Evolutionary conservation across 345 rosid genomes (phyloP).

Genomic region (Eucalyptus pauciflora): DNA sequence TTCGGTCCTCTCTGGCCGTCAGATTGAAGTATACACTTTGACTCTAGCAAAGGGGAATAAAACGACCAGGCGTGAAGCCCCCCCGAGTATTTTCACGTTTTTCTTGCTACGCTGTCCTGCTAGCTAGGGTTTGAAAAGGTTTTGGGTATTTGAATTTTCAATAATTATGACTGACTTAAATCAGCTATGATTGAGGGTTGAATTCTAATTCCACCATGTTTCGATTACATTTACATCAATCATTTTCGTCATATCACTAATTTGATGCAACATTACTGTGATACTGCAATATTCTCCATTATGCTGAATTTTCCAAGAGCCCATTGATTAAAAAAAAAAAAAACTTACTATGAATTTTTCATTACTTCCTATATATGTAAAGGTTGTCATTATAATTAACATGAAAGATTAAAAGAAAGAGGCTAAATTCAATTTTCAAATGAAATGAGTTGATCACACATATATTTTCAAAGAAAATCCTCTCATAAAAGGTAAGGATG

Average conservation of each 20-base stretch:
- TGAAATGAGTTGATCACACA: background rate
- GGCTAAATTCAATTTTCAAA: background rate
- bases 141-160: background rate
- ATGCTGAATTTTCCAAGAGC: background rate
- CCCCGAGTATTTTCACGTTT: background rate
- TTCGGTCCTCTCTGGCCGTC: background rate
- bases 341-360: background rate
- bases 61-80: background rate
- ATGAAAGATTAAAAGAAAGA: background rate
- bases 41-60: background rate
- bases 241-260: background rate
- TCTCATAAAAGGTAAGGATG: background rate
- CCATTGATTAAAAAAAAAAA: no score
- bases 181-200: no score
- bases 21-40: background rate
- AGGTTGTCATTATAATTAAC: background rate
- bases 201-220: background rate
- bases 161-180: background rate
- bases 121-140: background rate
- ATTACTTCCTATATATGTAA: background rate
- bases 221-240: background rate
- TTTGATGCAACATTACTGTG: background rate
- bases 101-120: background rate
- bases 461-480: background rate
- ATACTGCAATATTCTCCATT: fast-evolving